phyloP scores from a whole-genome alignment of 805 yeast genomes.

The Zygosaccharomyces bisporus region DNA sequence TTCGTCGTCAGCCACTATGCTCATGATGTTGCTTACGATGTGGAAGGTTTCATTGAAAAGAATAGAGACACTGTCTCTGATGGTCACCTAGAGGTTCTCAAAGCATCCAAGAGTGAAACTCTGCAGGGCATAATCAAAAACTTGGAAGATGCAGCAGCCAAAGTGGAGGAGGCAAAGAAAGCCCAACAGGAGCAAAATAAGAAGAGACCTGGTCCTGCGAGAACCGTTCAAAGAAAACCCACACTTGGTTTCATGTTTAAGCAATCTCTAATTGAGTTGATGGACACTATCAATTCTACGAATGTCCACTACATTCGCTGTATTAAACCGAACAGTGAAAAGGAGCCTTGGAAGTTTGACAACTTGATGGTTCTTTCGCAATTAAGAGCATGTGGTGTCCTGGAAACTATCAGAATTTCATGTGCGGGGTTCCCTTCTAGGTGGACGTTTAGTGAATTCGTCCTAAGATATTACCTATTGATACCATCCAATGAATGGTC shows the following conservation, averaged over 20 bases:
- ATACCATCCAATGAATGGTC: slow-evolving; percentile 69
- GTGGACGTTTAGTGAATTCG: slow-evolving; percentile 93
- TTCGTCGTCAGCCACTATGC: slow-evolving; percentile 94
- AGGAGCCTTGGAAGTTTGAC: slow-evolving; percentile 93
- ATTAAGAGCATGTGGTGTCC: slow-evolving; percentile 96
- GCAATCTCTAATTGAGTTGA: slow-evolving; percentile 83
- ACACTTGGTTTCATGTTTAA: slow-evolving; percentile 95
- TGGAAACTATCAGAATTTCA: slow-evolving; percentile 92
- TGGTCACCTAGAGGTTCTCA: slow-evolving; percentile 83
- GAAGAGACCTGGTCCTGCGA: slow-evolving; percentile 39
- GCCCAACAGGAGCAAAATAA: slow-evolving; percentile 36
- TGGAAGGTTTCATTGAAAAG: slow-evolving; percentile 94
- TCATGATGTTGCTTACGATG: slow-evolving; percentile 85
- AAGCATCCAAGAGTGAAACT: slow-evolving; percentile 61
- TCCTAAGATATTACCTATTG: slow-evolving; percentile 79
- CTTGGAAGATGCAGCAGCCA: slow-evolving; percentile 53
- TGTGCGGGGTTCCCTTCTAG: slow-evolving; percentile 98
- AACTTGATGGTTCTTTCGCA: slow-evolving; percentile 96
- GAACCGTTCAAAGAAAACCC: slow-evolving; percentile 67
- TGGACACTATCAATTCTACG: slow-evolving; percentile 89
- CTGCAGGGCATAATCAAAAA: slow-evolving; percentile 61
- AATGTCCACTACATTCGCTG: slow-evolving; percentile 96
- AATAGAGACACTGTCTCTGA: slow-evolving; percentile 97
- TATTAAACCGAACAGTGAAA: slow-evolving; percentile 92
- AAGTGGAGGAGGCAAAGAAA: slow-evolving; percentile 39